Conservation (phyloP, 2,329 filamentous ascomycete species). For the Talaromyces sp. region DNA sequence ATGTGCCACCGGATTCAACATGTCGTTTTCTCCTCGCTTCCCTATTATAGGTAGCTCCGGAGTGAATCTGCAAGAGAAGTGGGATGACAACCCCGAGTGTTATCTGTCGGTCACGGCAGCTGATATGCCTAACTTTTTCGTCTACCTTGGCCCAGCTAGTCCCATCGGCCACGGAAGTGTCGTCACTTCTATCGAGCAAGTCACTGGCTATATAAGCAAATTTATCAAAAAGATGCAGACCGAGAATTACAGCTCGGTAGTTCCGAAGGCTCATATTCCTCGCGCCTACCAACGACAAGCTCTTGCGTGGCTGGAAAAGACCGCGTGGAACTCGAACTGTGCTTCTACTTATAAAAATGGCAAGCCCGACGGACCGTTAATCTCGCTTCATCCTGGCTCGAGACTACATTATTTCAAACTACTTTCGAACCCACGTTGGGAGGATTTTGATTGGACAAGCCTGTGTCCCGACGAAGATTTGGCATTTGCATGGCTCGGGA, state of each 20-base stretch:
- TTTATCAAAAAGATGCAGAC: not conserved
- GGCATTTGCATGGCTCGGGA: not conserved
- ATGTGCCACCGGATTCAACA: not conserved
- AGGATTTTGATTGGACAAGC: not conserved
- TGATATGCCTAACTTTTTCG: constrained; percentile 9
- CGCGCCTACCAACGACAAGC: not conserved
- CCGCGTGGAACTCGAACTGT: not conserved
- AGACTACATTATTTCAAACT: not conserved
- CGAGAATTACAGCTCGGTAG: not conserved
- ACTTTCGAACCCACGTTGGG: not conserved
- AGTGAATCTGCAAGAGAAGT: not conserved
- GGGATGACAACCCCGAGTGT: not conserved
- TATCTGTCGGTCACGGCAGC: not conserved
- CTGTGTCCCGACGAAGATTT: not conserved
- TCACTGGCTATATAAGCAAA: not conserved
- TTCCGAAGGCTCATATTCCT: not conserved
- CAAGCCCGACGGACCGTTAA: not conserved
- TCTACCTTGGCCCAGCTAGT: not conserved
- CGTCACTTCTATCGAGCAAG: not conserved
- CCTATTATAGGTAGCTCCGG: not conserved
- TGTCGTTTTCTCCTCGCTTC: not conserved
- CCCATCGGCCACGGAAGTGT: not conserved
- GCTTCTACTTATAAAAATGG: not conserved
- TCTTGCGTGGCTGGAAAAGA: not conserved
- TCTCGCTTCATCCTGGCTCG: not conserved